Conservation (phyloP, 2,329 filamentous ascomycete genomes). For the Clonostachys chloroleuca region DNA sequence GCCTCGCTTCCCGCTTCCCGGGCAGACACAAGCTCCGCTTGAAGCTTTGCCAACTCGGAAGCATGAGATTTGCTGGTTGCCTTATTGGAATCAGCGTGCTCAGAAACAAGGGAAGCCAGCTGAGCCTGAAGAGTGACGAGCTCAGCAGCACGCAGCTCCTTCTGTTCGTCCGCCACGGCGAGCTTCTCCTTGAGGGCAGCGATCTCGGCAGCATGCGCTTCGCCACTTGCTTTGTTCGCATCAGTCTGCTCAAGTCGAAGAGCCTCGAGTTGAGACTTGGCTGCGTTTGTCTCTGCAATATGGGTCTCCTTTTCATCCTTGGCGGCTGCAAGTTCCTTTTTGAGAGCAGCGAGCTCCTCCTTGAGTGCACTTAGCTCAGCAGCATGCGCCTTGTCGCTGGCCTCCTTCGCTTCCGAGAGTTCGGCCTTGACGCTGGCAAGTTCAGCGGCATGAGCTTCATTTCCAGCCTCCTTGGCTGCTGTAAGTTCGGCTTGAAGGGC, state of each 20-base stretch:
- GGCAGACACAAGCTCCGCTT: slow-evolving; percentile 19
- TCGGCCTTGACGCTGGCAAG: slow-evolving; percentile 21
- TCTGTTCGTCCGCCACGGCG: slow-evolving; percentile 16
- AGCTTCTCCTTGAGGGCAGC: slow-evolving; percentile 23
- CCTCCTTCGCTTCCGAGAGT: slow-evolving; percentile 20
- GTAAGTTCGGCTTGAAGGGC: slow-evolving; percentile 19
- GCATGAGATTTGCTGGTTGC: slow-evolving; percentile 6
- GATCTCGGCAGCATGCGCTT: slow-evolving; percentile 25
- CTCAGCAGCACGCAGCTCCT: slow-evolving; percentile 18
- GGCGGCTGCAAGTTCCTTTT: slow-evolving; percentile 27
- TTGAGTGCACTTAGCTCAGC: slow-evolving; percentile 32
- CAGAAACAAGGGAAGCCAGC: slow-evolving; percentile 9
- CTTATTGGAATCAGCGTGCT: slow-evolving; percentile 7
- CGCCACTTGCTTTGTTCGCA: slow-evolving; percentile 16
- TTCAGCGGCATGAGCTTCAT: slow-evolving; percentile 20
- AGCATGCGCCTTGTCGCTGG: slow-evolving; percentile 28
- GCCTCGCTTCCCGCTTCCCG: slow-evolving; percentile 17
- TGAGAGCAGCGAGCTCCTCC: slow-evolving; percentile 38
- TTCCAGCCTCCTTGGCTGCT: slow-evolving; percentile 20
- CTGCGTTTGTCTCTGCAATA: slow-evolving; percentile 18
- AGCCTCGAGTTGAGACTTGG: slow-evolving; percentile 1
- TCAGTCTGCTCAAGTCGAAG: too few relatives aligned
- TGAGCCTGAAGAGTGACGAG: slow-evolving; percentile 20
- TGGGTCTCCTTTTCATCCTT: slow-evolving; percentile 25
- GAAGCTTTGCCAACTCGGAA: slow-evolving; percentile 20